These are phyloP conservation scores for Bacterosira constricta DNA, from an alignment of 108 stramenopile genomes.

Conservation along the genomic window DNA sequence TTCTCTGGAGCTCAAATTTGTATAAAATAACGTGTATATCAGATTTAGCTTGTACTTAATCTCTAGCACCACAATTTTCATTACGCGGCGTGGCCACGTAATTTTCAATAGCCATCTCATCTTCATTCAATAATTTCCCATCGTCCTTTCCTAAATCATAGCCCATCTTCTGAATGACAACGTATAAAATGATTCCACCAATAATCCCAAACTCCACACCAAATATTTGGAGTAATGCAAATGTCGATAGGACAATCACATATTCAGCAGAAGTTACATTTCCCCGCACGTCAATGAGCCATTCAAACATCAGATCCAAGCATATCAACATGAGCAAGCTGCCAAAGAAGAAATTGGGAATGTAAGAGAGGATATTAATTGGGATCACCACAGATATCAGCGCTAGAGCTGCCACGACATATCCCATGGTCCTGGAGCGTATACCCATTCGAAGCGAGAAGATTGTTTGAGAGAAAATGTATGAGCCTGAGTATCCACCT, in stretches of 20 bases:
- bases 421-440: conserved; percentile 79
- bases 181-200: conserved; percentile 66
- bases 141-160: conserved; percentile 32
- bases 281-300: conserved; percentile 88
- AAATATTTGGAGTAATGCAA: conserved; percentile 76
- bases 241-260: conserved; percentile 79
- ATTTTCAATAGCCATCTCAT: conserved; percentile 13
- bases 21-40: too few relatives aligned
- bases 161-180: conserved; percentile 47
- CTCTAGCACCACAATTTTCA: neutral
- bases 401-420: conserved; percentile 64
- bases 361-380: conserved; percentile 77
- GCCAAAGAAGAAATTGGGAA: conserved; percentile 96
- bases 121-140: neutral
- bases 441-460: conserved; percentile 94
- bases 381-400: conserved; percentile 73
- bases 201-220: conserved; percentile 92
- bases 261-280: conserved; percentile 86
- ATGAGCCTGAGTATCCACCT: conserved; percentile 89
- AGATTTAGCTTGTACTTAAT: too few relatives aligned
- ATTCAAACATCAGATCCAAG: conserved; percentile 93
- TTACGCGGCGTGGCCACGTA: neutral
- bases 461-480: conserved; percentile 97
- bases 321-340: conserved; percentile 90
- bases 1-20: too few relatives aligned